Evolutionary conservation across 768 basidiomycete species (phyloP), one percentile per base, ranked within the genome.

Genomic region (Tephrocybe rancida): DNA sequence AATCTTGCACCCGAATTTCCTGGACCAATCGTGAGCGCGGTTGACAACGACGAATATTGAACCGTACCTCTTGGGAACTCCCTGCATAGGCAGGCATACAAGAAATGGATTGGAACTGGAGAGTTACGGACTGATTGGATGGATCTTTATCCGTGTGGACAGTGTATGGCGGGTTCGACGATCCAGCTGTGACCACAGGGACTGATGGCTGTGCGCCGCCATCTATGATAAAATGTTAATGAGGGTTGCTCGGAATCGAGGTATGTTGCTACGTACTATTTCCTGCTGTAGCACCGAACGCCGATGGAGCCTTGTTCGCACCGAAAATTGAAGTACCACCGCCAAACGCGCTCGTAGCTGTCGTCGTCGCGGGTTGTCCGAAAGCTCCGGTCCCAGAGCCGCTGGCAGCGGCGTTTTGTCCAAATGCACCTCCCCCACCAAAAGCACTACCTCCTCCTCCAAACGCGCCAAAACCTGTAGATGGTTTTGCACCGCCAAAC

Each of bases 81-180:
- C 88, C 87, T 54, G 79, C 71, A 65, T 94, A 96, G 16, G 80
- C 79, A 14, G 88, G 88, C 79, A 88, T 91, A 57, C 86, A 87
- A 16, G 86, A 81, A 49, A 93, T 92, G 32, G 86, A 81, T 69
- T 95, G 92, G 68, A 88, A 96, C 56, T 90, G 87, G 37, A 88
- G 74, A 4, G 74, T 82, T 11, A 70, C 53, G 45, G 47, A 73
- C 16, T 73, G 59, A 52, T 71, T 78, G 8, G 71, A 65, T 25
- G 72, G 61, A 35, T 95, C 92, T 61, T 91, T 91, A 64, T 95
- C 92, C 30, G 48, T 66, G 56, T 76, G 83, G 5, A 75, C 70
- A 39, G 68, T 66, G 64, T 86, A 95, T 2, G 81, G 68, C 3
- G 91, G 86, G 57, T 84, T 84, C 14, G 82, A 73, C 0, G 89